Conservation (phyloP, 2,329 filamentous ascomycete genomes). For the Amesomyces nigricolor region DNA sequence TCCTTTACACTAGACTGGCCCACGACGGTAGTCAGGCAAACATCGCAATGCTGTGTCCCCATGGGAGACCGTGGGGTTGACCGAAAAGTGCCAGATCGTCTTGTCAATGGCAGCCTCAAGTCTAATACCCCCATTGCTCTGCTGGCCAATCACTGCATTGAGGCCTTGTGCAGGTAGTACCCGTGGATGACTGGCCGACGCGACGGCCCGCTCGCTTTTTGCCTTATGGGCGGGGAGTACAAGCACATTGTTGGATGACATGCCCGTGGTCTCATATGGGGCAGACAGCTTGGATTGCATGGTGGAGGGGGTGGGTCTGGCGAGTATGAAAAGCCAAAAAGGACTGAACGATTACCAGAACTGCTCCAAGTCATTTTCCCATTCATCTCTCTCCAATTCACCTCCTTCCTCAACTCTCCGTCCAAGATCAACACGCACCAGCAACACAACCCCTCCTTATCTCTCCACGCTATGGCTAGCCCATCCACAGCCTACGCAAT, state of each 20-base stretch:
- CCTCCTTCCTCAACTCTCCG: too few relatives aligned
- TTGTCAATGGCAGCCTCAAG: not conserved
- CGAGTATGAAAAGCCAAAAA: not conserved
- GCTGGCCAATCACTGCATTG: constrained; percentile 8
- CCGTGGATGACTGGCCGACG: constrained; percentile 9
- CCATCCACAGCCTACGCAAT: too few relatives aligned
- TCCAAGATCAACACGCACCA: not conserved
- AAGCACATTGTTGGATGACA: constrained; percentile 2
- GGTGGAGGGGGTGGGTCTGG: not conserved
- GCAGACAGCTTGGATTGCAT: not conserved
- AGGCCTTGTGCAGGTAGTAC: constrained; percentile 7
- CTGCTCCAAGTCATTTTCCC: too few relatives aligned
- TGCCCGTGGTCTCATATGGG: not conserved
- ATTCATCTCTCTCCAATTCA: not conserved
- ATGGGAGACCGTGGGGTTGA: not conserved
- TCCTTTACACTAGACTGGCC: constrained; percentile 9
- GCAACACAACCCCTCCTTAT: too few relatives aligned
- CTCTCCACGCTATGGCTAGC: too few relatives aligned
- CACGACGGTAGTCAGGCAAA: not conserved
- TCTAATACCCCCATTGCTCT: not conserved
- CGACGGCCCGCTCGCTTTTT: constrained; percentile 6
- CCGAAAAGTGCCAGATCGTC: too few relatives aligned
- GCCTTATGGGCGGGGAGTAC: constrained; percentile 1
- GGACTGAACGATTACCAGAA: not conserved
- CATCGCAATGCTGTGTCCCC: not conserved